A percentile compares a stretch with the other conserved stretches of the same genome.
These are phyloP conservation scores for Gossypium lobatum DNA, from an alignment of 441 rosid genomes.

Conservation along the genomic window DNA sequence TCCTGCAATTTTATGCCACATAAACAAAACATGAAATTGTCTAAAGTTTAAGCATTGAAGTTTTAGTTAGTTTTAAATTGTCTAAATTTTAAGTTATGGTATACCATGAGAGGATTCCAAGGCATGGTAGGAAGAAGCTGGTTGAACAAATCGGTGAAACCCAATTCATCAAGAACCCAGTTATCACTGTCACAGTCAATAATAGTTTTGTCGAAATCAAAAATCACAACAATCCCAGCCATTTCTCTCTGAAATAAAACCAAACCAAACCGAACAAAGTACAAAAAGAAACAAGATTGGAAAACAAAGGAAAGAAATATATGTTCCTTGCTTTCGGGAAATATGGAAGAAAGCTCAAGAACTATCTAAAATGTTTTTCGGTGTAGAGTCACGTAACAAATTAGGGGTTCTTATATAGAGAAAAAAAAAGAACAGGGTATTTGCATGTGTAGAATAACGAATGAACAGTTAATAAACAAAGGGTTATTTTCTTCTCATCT, in stretches of 20 bases:
- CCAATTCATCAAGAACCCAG: slow-evolving; percentile 63
- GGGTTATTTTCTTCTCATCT: slow-evolving; percentile 7
- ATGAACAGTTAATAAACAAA: not conserved
- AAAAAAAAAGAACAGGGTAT: not conserved
- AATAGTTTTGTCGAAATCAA: slow-evolving; percentile 76
- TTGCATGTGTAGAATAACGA: not conserved
- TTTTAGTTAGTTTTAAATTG: not conserved
- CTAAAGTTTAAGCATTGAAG: not conserved
- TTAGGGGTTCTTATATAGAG: slow-evolving; percentile 1
- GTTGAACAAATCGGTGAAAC: slow-evolving; percentile 54
- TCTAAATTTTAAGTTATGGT: not conserved
- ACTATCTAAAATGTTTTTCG: not conserved
- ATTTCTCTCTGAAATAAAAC: not conserved
- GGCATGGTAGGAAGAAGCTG: slow-evolving; percentile 76
- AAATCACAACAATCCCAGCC: slow-evolving; percentile 43
- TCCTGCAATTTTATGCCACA: slow-evolving; percentile 28
- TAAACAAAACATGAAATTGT: not conserved
- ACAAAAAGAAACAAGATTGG: not conserved
- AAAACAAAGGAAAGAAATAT: not conserved
- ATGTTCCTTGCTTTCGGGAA: not conserved
- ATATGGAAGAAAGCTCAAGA: not conserved
- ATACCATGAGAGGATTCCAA: slow-evolving; percentile 71
- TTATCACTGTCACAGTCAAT: slow-evolving; percentile 71
- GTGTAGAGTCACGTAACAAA: not conserved
- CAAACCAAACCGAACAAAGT: not conserved